These are phyloP conservation scores for Diplotaxis tenuifolia DNA, from an alignment of 345 rosid species.

Conservation along the genomic window DNA sequence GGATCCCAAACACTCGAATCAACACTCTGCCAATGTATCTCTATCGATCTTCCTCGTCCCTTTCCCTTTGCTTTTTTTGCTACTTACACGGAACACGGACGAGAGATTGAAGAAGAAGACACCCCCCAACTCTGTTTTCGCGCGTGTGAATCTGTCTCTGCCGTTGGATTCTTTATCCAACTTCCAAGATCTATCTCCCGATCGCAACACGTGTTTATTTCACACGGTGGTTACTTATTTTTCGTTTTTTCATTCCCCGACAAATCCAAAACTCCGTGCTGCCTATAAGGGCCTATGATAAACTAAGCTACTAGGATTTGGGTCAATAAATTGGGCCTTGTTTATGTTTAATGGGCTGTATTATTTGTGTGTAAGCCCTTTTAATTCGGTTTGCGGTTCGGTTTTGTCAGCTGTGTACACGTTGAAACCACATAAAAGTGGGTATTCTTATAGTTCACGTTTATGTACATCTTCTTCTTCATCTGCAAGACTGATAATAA, in stretches of 20 bases:
- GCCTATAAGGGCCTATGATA: constrained; percentile 26
- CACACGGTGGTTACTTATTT: constrained; percentile 31
- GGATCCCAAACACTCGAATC: constrained; percentile 32
- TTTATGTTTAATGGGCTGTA: too few relatives aligned
- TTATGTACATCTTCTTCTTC: too few relatives aligned
- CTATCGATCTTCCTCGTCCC: constrained; percentile 14
- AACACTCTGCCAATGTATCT: constrained; percentile 9
- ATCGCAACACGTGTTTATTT: constrained; percentile 32
- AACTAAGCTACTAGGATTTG: neutral
- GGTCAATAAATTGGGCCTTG: neutral
- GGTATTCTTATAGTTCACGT: too few relatives aligned
- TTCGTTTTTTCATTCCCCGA: neutral
- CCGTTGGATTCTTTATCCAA: constrained; percentile 35
- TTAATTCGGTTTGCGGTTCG: neutral
- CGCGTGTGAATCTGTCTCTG: constrained; percentile 24
- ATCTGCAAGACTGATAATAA: too few relatives aligned
- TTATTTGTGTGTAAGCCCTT: neutral
- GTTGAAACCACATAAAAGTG: too few relatives aligned
- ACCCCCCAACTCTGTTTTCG: constrained; percentile 19
- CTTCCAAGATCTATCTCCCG: constrained; percentile 22
- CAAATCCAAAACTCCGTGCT: constrained; percentile 11
- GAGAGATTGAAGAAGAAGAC: constrained; percentile 14
- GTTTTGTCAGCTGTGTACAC: neutral
- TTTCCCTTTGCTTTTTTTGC: constrained; percentile 9
- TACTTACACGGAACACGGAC: neutral